phyloP scores from a whole-genome alignment of 2,329 filamentous ascomycete genomes.

The Alternaria arbusti region DNA sequence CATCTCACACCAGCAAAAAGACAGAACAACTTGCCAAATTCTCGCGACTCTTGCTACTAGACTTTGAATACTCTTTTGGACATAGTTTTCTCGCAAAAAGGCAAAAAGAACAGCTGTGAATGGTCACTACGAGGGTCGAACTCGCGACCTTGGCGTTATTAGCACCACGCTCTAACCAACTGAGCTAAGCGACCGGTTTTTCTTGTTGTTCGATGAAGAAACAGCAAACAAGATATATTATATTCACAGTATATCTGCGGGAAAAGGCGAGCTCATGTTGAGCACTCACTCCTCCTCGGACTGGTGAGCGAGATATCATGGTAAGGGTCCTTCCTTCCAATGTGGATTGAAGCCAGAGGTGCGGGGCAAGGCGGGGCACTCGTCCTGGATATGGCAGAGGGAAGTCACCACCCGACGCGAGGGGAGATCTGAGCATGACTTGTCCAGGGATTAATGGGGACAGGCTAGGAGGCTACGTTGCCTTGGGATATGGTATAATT shows the following conservation, averaged over 20 bases:
- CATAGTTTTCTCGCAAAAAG: not conserved
- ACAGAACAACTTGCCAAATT: no score
- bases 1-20: no score
- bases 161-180: not conserved
- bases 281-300: not conserved
- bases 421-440: no score
- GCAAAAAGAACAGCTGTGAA: not conserved
- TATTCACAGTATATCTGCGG: no score
- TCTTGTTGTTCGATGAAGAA: not conserved
- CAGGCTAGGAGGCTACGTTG: not conserved
- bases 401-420: not conserved
- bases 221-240: no score
- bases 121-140: slow-evolving; percentile 27
- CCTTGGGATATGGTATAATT: not conserved
- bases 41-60: no score
- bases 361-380: not conserved
- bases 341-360: not conserved
- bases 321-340: not conserved
- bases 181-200: not conserved
- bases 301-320: slow-evolving; percentile 1
- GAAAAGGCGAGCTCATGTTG: not conserved
- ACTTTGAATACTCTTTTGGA: no score
- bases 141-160: slow-evolving; percentile 6
- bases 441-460: no score
- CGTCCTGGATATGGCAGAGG: no score